Evolutionary conservation across 345 rosid genomes (phyloP), one percentile per base, ranked within the genome.

Genomic region (Excoecaria agallocha): DNA sequence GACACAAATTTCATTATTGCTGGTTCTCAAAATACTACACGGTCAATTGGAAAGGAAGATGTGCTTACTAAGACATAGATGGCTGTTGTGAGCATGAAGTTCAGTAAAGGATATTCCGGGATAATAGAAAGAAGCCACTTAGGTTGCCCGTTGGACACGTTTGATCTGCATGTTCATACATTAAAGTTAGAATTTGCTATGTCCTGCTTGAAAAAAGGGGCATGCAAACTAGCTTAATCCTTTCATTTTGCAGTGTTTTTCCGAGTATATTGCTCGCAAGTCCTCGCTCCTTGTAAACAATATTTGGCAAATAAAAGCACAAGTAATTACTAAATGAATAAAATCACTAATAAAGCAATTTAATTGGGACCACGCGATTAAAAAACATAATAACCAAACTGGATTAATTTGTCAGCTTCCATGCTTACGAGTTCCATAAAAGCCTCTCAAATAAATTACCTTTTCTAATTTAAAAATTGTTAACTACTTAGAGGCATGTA

Each of bases 41-140:
- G 9, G 55, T 19, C 35, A 19, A 22, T 2, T 12, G 30, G 72
- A 45, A 54, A 59, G 52, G 25, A 41, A 4, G 8, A 55, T 69
- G 66, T 69, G 66, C 96, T 84, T 84, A 93, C 99, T 37, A 95
- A 81, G 76, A 93, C 66, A 67, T 95, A 93, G 66, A 95, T 88
- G 2, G 98, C 90, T 54, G 98, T 93, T 55, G 93, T 93, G 79
- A 93, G 93, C 98, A 95, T 89, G 83, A 95, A 95, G 81, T 95
- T 95, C 13, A 95, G 90, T 85, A 93, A 22, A 9, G 99, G 99
- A 80, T 89, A 90, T 79, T 85, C 93, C 4, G 99, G 99, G 82
- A 95, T 84, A 20, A 95, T 13, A 63, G 88, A 89, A 80, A 93
- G 96, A 77, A 95, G 99, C 99, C 99, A 95, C 80, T 95, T 95